A percentile compares a stretch with the other conserved stretches of the same genome.
Conservation (phyloP, 2,329 filamentous ascomycete genomes). For the Thielaviopsis ethacetica region DNA sequence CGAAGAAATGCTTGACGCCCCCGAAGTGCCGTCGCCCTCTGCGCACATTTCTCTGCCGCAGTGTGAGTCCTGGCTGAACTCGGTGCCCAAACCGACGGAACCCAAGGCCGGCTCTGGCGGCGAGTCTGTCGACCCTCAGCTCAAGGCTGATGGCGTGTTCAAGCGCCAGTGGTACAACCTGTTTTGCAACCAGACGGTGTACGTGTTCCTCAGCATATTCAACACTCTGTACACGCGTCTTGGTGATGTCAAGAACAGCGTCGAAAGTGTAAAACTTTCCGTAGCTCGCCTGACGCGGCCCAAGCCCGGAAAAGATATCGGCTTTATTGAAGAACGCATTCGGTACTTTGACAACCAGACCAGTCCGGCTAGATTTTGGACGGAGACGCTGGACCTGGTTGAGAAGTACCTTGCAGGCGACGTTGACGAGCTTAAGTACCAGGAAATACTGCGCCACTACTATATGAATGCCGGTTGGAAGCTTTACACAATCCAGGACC, state of each 20-base stretch:
- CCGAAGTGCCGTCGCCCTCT: conserved; percentile 39
- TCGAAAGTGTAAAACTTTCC: conserved; percentile 54
- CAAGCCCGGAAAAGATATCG: conserved; percentile 72
- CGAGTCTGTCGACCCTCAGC: conserved; percentile 44
- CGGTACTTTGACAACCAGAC: conserved; percentile 48
- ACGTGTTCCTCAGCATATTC: conserved; percentile 89
- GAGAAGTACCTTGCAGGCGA: conserved; percentile 75
- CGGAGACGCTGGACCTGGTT: conserved; percentile 68
- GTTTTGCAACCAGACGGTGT: conserved; percentile 81
- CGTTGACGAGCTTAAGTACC: conserved; percentile 66
- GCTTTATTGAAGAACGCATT: conserved; percentile 61
- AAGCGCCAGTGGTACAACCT: conserved; percentile 70
- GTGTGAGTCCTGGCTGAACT: conserved; percentile 44
- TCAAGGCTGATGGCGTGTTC: conserved; percentile 67
- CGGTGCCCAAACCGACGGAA: conserved; percentile 39
- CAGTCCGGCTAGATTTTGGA: conserved; percentile 56
- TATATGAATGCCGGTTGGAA: conserved; percentile 87
- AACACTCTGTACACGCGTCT: conserved; percentile 79
- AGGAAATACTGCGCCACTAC: conserved; percentile 80
- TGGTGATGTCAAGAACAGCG: conserved; percentile 65
- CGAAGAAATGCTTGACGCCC: conserved; percentile 52
- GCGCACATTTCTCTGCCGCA: conserved; percentile 37
- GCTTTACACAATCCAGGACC: conserved; percentile 80
- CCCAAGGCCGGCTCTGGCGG: conserved; percentile 23
- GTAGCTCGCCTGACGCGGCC: conserved; percentile 55